Evolutionary conservation across 176 grass and related monocot genomes (phyloP).

Genomic region (Zea luxurians): DNA sequence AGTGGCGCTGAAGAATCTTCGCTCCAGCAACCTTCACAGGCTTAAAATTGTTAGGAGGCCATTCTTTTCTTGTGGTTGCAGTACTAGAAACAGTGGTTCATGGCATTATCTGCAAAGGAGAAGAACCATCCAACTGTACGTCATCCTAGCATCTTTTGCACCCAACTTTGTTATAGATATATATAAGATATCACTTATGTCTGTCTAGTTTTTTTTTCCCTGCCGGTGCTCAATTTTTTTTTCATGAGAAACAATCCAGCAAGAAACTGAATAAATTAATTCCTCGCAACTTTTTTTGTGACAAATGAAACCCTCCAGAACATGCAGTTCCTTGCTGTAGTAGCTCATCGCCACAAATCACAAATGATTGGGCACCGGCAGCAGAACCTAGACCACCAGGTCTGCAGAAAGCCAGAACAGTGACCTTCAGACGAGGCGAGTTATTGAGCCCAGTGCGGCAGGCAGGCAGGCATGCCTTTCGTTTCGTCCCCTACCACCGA

Average conservation of each 20-base stretch:
- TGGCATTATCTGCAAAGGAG: too few relatives aligned
- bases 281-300: neutral
- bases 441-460: constrained; percentile 21
- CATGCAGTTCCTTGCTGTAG: constrained; percentile 9
- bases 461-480: constrained; percentile 17
- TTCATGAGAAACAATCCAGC: constrained; percentile 5
- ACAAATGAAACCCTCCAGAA: constrained; percentile 19
- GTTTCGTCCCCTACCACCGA: constrained; percentile 34
- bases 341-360: constrained; percentile 10
- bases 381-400: constrained; percentile 19
- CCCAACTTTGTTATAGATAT: too few relatives aligned
- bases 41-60: too few relatives aligned
- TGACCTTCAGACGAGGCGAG: constrained; percentile 23
- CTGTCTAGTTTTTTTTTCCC: constrained; percentile 4
- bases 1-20: too few relatives aligned
- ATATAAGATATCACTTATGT: neutral
- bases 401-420: constrained; percentile 31
- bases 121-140: too few relatives aligned
- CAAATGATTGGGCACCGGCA: constrained; percentile 28
- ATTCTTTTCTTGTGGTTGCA: too few relatives aligned
- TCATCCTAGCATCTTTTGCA: too few relatives aligned
- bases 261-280: neutral
- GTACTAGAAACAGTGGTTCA: too few relatives aligned
- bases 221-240: constrained; percentile 3
- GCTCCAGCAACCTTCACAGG: too few relatives aligned